Evolutionary conservation across 176 grass and related monocot genomes (phyloP), one percentile per base, ranked within the genome.

Genomic region (Cenchrus purpureus): DNA sequence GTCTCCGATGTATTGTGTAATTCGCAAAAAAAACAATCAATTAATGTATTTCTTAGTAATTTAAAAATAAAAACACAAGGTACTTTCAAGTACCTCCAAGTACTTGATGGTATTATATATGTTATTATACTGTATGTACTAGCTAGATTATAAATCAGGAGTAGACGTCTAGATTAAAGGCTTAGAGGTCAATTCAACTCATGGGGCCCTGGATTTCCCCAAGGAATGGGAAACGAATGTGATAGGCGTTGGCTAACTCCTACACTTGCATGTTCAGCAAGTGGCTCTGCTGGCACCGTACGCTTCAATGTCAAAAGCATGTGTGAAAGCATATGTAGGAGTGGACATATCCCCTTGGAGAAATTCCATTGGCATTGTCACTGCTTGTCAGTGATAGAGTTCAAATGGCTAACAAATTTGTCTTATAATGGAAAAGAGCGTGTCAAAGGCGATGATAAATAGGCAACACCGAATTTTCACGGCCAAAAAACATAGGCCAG

Each of bases 181-280:
- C 46, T 62, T 29, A 74, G 14, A 83, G 68, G 89, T 90, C 80
- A 90, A 84, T 75, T 90, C 52, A 83, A 87, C 68, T 22, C 66
- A 61, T 61, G 57, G 20, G 75, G 65, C 46, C 60, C 32, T 83
- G 68, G 74, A 61, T 74, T 83, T 83, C n/a, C 20, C 67, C 52
- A 74, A 59, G 44, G 65, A 79, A 79, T 87, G 51, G 84, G 68
- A 90, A 87, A 78, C 40, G 73, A 52, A 82, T 87, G 74, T 59
- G 70, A 60, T 62, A 62, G 53, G 25, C 42, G 17, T 83, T 61
- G 64, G 64, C 17, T 68, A 68, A 80, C 51, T 78, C 79, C 56
- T 9, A 52, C 64, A 76, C 52, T 29, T 25, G 29, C 7, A 69
- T 68, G 73, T 19, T 64, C 74, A 49, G 76, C 55, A 71, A 71